Evolutionary conservation across 371 early-diverging fungal species (phyloP), one percentile per base, ranked within the genome.

Genomic region (Phascolomyces articulosus): DNA sequence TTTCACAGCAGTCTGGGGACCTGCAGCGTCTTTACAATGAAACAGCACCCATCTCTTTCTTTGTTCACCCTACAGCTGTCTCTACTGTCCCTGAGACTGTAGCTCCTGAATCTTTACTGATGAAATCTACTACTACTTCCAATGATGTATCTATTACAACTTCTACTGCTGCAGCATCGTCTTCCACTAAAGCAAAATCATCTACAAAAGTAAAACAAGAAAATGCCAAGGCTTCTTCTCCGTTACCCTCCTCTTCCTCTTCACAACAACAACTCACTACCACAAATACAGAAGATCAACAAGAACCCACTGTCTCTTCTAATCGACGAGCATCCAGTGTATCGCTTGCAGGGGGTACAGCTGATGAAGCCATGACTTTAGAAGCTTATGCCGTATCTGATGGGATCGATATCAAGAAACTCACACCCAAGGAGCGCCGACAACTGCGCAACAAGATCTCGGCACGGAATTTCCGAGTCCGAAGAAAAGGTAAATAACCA

Each of bases 361-460:
- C 51, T 1, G 71, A 70, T 16, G 71, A 70, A 27, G 44, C 62
- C 9, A 63, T 62, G 63, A 66, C 71, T 16, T 49, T 70, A 16
- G 71, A 70, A 41, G 71, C 63, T 4, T 70, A 66, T 49, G 71
- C 71, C 21, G 67, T 61, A 66, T 59, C 63, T 15, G 66, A 70
- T 60, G 71, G 71, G 13, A 66, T 70, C 44, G 71, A 70, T 29
- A 71, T 77, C 64, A 87, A 86, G 62, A 82, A 79, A 55, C 75
- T 92, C 71, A 80, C 88, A 0, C 81, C 91, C 16, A 93, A 92
- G 67, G 93, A 95, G 73, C 83, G 92, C 23, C 77, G 94, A 40
- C 93, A 93, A 69, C 71, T 94, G 56, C 83, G 94, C n/a, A 95
- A 95, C 83, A 94, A 93, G 70, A 89, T 94, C 57, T 93, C 93